Evolutionary conservation across 768 basidiomycete species (phyloP), one percentile per base, ranked within the genome.

Genomic region (Lentinula edodes): DNA sequence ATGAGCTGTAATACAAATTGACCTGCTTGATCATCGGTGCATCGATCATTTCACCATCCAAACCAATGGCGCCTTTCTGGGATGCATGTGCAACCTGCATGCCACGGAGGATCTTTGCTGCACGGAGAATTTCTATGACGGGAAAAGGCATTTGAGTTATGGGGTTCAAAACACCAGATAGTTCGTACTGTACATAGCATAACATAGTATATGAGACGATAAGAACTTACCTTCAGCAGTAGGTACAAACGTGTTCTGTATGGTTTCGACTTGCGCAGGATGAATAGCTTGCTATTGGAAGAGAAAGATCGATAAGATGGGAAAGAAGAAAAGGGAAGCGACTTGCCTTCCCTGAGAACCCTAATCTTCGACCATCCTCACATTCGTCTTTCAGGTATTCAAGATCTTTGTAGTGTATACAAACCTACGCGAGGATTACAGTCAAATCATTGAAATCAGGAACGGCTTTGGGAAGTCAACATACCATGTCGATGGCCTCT

Each of bases 21-120:
- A 83, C 88, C 81, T 91, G 91, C 70, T 91, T 90, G 46, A 95
- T 76, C 88, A 96, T 93, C 0, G 93, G 93, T 7, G 90, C 90
- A 71, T 96, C 93, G 39, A 95, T 89, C 93, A 95, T 95, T 68
- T 88, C 86, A 52, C 84, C 86, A 52, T 88, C 87, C 28, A 94
- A 75, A 0, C 91, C 92, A 45, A 89, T 83, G 2, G 93, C 94
- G 4, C 91, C 91, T 36, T 74, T 76, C 53, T 74, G 72, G 12
- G 76, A 74, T 16, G 72, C 73, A 67, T 89, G 80, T 0, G 87
- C 85, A 5, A 73, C 66, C 51, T 80, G 73, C 89, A 92, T 90
- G 56, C 76, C 79, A 51, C 79, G 80, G 32, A 93, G 70, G 50
- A 97, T 91, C 61, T 81, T 84, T 10, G 81, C 83, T 0, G 94